phyloP scores from a whole-genome alignment of 1,139 yeast genomes.

The Hemisphaericaspora xylofermentans region DNA sequence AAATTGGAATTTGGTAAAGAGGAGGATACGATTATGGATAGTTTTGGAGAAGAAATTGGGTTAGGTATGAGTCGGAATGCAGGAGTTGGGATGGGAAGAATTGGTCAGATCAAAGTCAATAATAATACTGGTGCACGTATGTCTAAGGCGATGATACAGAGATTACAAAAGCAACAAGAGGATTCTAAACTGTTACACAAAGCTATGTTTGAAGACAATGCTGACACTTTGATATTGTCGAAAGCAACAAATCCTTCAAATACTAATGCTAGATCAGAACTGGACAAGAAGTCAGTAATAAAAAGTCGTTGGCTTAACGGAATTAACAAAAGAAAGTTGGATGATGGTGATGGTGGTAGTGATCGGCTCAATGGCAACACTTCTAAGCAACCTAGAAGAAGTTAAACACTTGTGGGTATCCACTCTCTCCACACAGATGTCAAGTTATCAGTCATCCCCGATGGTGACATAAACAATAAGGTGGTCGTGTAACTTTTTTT shows the following conservation, averaged over 20 bases:
- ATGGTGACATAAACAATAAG: too few species aligned
- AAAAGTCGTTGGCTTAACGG: conserved; percentile 25
- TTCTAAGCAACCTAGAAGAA: background rate
- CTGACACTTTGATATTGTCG: conserved; percentile 14
- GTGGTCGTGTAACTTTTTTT: too few species aligned
- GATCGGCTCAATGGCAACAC: background rate
- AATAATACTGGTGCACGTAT: conserved; percentile 50
- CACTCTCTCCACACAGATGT: too few species aligned
- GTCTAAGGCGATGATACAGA: conserved; percentile 51
- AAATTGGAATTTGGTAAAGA: conserved; percentile 77
- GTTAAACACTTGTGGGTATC: too few species aligned
- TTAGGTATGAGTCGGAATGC: conserved; percentile 65
- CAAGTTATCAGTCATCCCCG: too few species aligned
- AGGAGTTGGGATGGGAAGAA: conserved; percentile 24
- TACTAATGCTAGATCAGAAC: background rate
- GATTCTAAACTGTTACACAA: conserved; percentile 9
- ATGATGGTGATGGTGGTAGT: too few species aligned
- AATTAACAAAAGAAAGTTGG: conserved; percentile 16
- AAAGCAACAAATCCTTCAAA: conserved; percentile 7
- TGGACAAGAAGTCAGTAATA: background rate
- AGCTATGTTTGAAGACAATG: conserved; percentile 18
- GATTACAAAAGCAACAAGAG: conserved; percentile 30
- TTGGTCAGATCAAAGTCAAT: conserved; percentile 39
- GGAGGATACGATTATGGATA: conserved; percentile 62
- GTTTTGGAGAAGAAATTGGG: conserved; percentile 80